Base-by-base conservation (phyloP, 257 asterid genomes). In the Primulina tabacum region DNA sequence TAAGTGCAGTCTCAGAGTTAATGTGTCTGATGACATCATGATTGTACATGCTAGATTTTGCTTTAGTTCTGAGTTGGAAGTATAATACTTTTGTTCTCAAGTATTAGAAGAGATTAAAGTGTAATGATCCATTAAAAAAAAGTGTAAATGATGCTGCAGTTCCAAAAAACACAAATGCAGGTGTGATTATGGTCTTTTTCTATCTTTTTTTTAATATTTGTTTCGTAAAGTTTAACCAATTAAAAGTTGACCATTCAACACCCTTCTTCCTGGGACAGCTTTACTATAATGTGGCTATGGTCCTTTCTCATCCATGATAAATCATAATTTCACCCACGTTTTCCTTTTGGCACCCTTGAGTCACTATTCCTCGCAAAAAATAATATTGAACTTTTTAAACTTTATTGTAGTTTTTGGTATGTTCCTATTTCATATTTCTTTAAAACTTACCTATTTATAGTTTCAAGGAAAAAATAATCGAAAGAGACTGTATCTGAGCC, bases 1-100 rank as follows among this genome's bases (percentile, higher is more conserved):
- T 17, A 64, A 56, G 7, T 26, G 37, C 65, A 55, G 74, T 68
- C 20, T 73, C 75, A 35, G 24, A 43, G 69, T 62, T 71, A 66
- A 53, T 64, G 52, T 62, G 26, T 71, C 3, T 55, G 38, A 60
- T 69, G 64, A 16, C 33, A 56, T 34, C 24, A 12, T 65, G 40
- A 4, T 55, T 30, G 52, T 67, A 10, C 50, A 43, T 43, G 14
- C 6, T 12, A 43, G 53, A 43, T 14, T 50, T 14, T 50, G 7
- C 8, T 50, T 16, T 50, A 50, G 53, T 43, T 43, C 53, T 4
- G 18, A 4, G 17, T 43, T 43, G 53, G 53, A 50, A 50, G 20
- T 50, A 50, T 16, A 16, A 50, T 50, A 16, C 53, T 50, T 43
- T 50, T 50, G 5, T 14, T 50, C 20, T n/a, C 20, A 2, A 50